Evolutionary conservation across 78 protist species (phyloP).

Genomic region (Tieghemostelium lacteum): DNA sequence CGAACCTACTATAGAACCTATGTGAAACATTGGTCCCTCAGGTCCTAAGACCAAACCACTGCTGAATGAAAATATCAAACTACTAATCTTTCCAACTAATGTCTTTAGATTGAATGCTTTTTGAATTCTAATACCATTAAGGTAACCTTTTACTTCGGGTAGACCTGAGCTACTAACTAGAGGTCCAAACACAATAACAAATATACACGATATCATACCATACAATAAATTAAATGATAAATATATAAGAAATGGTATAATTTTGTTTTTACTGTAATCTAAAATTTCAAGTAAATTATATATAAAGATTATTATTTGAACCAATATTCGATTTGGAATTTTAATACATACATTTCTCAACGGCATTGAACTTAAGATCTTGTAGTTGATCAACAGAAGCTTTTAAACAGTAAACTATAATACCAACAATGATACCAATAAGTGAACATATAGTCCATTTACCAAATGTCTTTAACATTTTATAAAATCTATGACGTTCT

Average conservation of each 20-base stretch:
- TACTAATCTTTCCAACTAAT: conserved; percentile 76
- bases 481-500: conserved; percentile 6
- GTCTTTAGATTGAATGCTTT: conserved; percentile 76
- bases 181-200: conserved; percentile 77
- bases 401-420: conserved; percentile 50
- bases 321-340: not conserved
- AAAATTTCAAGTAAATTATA: not conserved
- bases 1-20: conserved; percentile 71
- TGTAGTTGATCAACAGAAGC: conserved; percentile 49
- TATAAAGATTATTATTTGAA: not conserved
- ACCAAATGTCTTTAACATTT: conserved; percentile 35
- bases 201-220: conserved; percentile 31
- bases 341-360: conserved; percentile 50
- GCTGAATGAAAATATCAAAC: conserved; percentile 84
- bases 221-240: conserved; percentile 60
- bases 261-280: conserved; percentile 2
- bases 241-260: conserved; percentile 63
- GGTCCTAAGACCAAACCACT: conserved; percentile 76
- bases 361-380: conserved; percentile 30
- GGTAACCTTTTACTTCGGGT: conserved; percentile 91
- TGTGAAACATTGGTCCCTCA: conserved; percentile 95
- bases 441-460: conserved; percentile 57
- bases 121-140: conserved; percentile 74
- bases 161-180: conserved; percentile 88
- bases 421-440: conserved; percentile 65